A percentile compares a stretch with the other conserved stretches of the same genome.
Evolutionary conservation across 202 grass and related monocot genomes (phyloP).

Genomic region (Zizania palustris): DNA sequence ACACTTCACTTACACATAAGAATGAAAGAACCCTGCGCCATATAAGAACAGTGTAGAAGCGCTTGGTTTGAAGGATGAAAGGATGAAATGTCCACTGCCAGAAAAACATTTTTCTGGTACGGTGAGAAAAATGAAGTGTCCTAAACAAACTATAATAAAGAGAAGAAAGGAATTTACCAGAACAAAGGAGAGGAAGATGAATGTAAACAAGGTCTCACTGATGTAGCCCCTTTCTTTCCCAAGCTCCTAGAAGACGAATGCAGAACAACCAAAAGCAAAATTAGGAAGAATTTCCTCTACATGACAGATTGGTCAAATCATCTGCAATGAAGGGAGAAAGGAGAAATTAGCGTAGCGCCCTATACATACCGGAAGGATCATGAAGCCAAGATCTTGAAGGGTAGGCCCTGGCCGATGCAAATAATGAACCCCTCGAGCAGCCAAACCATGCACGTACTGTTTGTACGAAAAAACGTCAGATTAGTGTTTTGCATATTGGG

Average conservation of each 20-base stretch:
- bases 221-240: conserved; percentile 81
- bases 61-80: conserved; percentile 76
- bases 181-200: conserved; percentile 72
- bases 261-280: conserved; percentile 21
- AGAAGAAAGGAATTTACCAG: conserved; percentile 51
- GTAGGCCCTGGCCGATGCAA: conserved; percentile 77
- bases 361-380: conserved; percentile 66
- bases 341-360: not conserved
- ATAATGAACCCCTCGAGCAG: conserved; percentile 89
- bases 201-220: conserved; percentile 72
- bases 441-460: conserved; percentile 84
- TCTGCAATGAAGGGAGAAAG: not conserved
- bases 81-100: conserved; percentile 87
- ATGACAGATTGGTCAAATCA: not conserved
- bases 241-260: conserved; percentile 58
- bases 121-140: conserved; percentile 23
- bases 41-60: conserved; percentile 78
- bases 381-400: conserved; percentile 78
- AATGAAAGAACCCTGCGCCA: conserved; percentile 79
- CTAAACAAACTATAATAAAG: too few species aligned
- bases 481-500: not conserved
- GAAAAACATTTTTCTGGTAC: conserved; percentile 24
- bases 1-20: conserved; percentile 69
- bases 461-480: conserved; percentile 17
- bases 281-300: conserved; percentile 26